Percentiles rank a stretch among this genome's conserved stretches.
These are phyloP conservation scores for Pseudogymnoascus sp. DNA, from an alignment of 2,329 filamentous ascomycete species.

Conservation along the genomic window DNA sequence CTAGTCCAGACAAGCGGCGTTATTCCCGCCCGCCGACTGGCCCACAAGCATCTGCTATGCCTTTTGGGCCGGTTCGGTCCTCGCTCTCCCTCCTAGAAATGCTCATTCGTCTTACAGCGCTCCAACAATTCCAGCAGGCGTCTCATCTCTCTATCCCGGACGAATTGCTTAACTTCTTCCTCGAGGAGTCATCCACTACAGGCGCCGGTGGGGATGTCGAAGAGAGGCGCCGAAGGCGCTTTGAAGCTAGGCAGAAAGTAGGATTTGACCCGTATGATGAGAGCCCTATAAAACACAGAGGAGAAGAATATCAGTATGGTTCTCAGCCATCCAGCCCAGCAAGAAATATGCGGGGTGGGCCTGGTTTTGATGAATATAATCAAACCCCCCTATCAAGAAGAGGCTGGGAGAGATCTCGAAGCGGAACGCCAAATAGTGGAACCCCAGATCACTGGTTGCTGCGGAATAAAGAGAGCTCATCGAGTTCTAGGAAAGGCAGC, in stretches of 20 bases:
- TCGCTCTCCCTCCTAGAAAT: slow-evolving; percentile 65
- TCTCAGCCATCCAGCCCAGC: slow-evolving; percentile 1
- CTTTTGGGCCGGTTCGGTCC: slow-evolving; percentile 47
- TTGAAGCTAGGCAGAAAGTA: slow-evolving; percentile 51
- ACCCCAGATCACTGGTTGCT: slow-evolving; percentile 10
- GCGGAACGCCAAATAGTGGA: background rate
- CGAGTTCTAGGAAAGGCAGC: slow-evolving; percentile 13
- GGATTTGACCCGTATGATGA: slow-evolving; percentile 68
- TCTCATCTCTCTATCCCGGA: slow-evolving; percentile 64
- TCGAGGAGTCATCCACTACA: slow-evolving; percentile 57
- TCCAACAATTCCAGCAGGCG: slow-evolving; percentile 67
- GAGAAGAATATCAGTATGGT: slow-evolving; percentile 52
- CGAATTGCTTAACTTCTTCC: slow-evolving; percentile 66
- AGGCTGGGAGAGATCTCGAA: slow-evolving; percentile 1
- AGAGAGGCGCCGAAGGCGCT: slow-evolving; percentile 48
- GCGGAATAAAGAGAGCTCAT: slow-evolving; percentile 15
- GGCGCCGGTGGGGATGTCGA: slow-evolving; percentile 55
- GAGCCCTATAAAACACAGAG: slow-evolving; percentile 51
- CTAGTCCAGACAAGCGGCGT: slow-evolving; percentile 10
- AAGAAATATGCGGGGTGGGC: background rate
- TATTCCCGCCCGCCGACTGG: background rate
- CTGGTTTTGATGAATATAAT: background rate
- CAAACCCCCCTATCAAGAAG: background rate
- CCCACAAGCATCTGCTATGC: slow-evolving; percentile 27
- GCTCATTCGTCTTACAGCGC: slow-evolving; percentile 59